Evolutionary conservation across 805 yeast species (phyloP), one percentile per base, ranked within the genome.

Genomic region (Zygosaccharomyces pseudorouxii): DNA sequence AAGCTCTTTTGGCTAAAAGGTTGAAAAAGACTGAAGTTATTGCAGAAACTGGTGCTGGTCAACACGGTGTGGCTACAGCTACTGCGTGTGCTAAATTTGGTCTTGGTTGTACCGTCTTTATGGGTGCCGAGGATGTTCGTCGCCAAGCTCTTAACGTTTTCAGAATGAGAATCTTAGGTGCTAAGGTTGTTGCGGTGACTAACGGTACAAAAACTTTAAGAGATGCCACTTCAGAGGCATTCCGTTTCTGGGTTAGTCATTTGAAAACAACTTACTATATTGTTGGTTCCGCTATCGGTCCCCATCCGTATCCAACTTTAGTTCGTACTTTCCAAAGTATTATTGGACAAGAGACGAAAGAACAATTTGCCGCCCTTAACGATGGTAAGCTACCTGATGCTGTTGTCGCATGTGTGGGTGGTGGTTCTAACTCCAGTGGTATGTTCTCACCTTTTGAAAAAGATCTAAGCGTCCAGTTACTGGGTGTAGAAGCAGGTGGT

Each of bases 101-200:
- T 45, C 69, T 93, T 70, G 80, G 86, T 66, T 93, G 99, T 75
- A 88, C 88, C 12, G 95, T 93, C 30, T 92, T 80, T 64, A 93
- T 93, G 99, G 99, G 99, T 54, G 98, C 98, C 39, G 99, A 93
- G 72, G 99, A 93, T 73, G 96, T 88, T 38, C 85, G 97, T 69
- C 87, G 99, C 71, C 99, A 93, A 77, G 97, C 99, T 11, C 76
- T 93, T 56, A 93, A 93, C 63, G 99, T 93, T 35, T 93, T 93
- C 78, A 82, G 99, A 75, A 93, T 93, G 96, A 79, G 89, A 69
- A 84, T 93, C 42, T 75, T 93, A 53, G 99, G 99, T 58, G 99
- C 99, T 36, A 84, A 86, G 47, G 99, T 93, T 50, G 80, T 92
- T 54, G 84, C 97, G 29, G 97, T 93, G 46, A 84, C 86, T 38